Base-by-base conservation (phyloP, 2,329 filamentous ascomycete genomes). In the Colletotrichum gigasporum region DNA sequence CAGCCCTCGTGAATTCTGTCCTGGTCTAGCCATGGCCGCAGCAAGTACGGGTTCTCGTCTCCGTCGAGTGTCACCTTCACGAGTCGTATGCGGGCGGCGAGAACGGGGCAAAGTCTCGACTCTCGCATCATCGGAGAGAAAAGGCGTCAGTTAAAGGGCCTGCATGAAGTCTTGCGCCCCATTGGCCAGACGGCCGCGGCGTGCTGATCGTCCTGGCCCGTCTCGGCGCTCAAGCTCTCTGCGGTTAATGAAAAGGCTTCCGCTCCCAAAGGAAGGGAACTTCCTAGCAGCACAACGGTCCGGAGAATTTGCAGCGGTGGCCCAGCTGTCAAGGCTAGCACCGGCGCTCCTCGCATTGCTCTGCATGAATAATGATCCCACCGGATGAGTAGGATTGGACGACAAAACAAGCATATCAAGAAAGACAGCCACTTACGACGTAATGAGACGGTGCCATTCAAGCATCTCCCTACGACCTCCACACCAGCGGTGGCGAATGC, bases 291-390 rank as follows among this genome's bases (percentile, higher is more conserved):
- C 32, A 30, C 37, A 39, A 26, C 16, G 11, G 34, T 41, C 42
- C 61, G 61, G 61, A 54, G 56, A 64, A 61, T 64, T 54, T 64
- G 14, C 48, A 48, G 32, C 42, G 37, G 53, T 54, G 24, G 41
- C n/a, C 41, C 20, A 41, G 34, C 51, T 39, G 14, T 34, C 32
- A 59, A 34, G 37, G 26, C 26, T 52, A 12, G 45, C 32, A 39
- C 45, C 24, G 47, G 60, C 30, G 30, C 20, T 10, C 35, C 32
- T 53, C 34, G 47, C 56, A 54, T 61, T 24, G 47, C 44, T 30
- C n/a, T 28, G 55, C 61, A 64, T 64, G 47, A 61, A 61, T 26
- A 35, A 61, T 28, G 41, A 18, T 18, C 37, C 28, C 42, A 26
- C 41, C n/a, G 18, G 26, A 32, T 10, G 35, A 37, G 26, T 24